Conservation (phyloP, 2,329 filamentous ascomycete genomes). For the Aureobasidium mangrovei region DNA sequence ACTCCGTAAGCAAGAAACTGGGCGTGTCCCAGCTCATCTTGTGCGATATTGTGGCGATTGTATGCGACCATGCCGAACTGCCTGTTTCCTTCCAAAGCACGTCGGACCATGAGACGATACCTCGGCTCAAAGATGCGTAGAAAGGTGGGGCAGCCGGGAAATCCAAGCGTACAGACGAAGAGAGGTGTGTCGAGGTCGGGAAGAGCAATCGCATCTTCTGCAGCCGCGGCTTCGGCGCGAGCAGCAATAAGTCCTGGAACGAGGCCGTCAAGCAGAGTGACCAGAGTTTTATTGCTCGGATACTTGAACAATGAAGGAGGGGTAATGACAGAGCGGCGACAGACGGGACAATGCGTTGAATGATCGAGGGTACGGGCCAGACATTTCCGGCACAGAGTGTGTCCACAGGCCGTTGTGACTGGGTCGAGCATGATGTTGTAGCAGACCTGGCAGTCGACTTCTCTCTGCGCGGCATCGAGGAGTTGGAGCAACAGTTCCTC, state of each 20-base stretch:
- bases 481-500: slow-evolving; percentile 46
- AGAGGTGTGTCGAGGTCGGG: slow-evolving; percentile 57
- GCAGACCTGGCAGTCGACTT: slow-evolving; percentile 84
- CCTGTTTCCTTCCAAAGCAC: slow-evolving; percentile 61
- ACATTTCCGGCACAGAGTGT: slow-evolving; percentile 80
- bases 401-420: slow-evolving; percentile 75
- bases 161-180: slow-evolving; percentile 74
- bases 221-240: slow-evolving; percentile 46
- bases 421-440: slow-evolving; percentile 75
- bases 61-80: slow-evolving; percentile 82
- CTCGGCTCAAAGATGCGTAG: slow-evolving; percentile 88
- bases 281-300: slow-evolving; percentile 54
- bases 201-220: slow-evolving; percentile 48
- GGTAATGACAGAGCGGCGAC: slow-evolving; percentile 56
- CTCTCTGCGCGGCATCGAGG: slow-evolving; percentile 53
- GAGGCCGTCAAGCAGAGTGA: slow-evolving; percentile 55
- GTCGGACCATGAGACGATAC: slow-evolving; percentile 80
- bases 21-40: slow-evolving; percentile 44
- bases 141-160: slow-evolving; percentile 76
- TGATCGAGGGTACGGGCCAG: slow-evolving; percentile 69
- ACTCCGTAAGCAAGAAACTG: slow-evolving; percentile 70
- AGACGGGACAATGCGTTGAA: slow-evolving; percentile 70
- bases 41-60: slow-evolving; percentile 45
- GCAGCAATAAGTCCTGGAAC: slow-evolving; percentile 57
- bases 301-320: slow-evolving; percentile 42